These are phyloP conservation scores for Sclerotinia trifoliorum DNA, from an alignment of 2,329 filamentous ascomycete species.

Conservation along the genomic window DNA sequence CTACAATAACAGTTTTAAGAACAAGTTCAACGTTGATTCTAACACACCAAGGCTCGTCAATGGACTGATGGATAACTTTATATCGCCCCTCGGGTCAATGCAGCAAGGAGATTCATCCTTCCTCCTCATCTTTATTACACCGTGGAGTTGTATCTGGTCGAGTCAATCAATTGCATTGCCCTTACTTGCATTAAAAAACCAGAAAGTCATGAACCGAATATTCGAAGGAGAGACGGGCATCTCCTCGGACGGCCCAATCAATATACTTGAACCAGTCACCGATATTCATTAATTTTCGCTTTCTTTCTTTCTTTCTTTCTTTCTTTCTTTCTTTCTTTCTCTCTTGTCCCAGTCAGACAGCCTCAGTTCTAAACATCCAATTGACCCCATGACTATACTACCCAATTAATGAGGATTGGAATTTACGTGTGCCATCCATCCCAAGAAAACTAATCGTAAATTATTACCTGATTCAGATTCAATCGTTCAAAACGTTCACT, in stretches of 20 bases:
- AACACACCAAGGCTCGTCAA: background rate
- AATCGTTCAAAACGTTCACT: background rate
- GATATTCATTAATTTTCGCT: background rate
- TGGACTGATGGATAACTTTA: background rate
- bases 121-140: background rate
- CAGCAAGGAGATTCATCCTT: background rate
- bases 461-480: background rate
- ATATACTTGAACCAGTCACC: background rate
- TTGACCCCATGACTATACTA: constrained; percentile 11
- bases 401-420: background rate
- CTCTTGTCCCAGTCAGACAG: constrained; percentile 3
- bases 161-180: background rate
- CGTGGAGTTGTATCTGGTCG: background rate
- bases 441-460: background rate
- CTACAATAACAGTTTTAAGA: background rate
- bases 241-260: background rate
- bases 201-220: background rate
- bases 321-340: background rate
- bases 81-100: background rate
- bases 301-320: no score
- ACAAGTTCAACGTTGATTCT: background rate
- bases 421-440: background rate
- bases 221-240: background rate
- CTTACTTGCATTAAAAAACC: background rate
- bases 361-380: constrained; percentile 16